Conservation (phyloP, 768 basidiomycete species). For the Pisolithus marmoratus region DNA sequence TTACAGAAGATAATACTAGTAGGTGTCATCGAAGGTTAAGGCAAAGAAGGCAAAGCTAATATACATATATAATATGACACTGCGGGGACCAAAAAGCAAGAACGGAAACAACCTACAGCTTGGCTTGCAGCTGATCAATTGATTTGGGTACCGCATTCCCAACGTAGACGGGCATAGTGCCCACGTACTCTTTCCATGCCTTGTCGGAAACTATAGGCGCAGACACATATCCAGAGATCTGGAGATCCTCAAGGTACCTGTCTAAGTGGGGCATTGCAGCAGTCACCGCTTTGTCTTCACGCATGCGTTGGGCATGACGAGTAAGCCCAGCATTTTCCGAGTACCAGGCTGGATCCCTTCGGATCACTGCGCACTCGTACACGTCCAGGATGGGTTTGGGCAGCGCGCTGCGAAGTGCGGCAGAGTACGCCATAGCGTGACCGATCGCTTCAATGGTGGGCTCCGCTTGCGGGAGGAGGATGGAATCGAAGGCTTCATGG, state of each 20-base stretch:
- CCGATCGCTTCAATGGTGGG: slow-evolving; percentile 53
- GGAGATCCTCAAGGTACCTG: slow-evolving; percentile 37
- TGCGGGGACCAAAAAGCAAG: neutral
- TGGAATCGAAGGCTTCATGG: slow-evolving; percentile 32
- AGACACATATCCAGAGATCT: slow-evolving; percentile 44
- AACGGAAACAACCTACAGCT: slow-evolving; percentile 29
- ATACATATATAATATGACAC: neutral
- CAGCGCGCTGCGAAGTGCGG: slow-evolving; percentile 38
- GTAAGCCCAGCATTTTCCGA: slow-evolving; percentile 45
- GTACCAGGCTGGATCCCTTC: slow-evolving; percentile 56
- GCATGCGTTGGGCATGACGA: slow-evolving; percentile 41
- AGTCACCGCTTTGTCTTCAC: slow-evolving; percentile 42
- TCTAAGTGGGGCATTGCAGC: slow-evolving; percentile 40
- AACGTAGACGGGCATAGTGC: slow-evolving; percentile 35
- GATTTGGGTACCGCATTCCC: slow-evolving; percentile 35
- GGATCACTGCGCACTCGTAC: slow-evolving; percentile 48
- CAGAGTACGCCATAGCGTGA: slow-evolving; percentile 55
- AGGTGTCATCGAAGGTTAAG: neutral
- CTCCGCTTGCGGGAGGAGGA: slow-evolving; percentile 53
- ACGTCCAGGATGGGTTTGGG: slow-evolving; percentile 48
- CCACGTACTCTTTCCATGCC: slow-evolving; percentile 43
- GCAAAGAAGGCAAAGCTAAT: neutral
- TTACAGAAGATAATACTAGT: too few relatives aligned
- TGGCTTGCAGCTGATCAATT: slow-evolving; percentile 36
- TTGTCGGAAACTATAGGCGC: slow-evolving; percentile 50